phyloP scores from a whole-genome alignment of 2,329 filamentous ascomycete species.

The Exophiala oligosperma region DNA sequence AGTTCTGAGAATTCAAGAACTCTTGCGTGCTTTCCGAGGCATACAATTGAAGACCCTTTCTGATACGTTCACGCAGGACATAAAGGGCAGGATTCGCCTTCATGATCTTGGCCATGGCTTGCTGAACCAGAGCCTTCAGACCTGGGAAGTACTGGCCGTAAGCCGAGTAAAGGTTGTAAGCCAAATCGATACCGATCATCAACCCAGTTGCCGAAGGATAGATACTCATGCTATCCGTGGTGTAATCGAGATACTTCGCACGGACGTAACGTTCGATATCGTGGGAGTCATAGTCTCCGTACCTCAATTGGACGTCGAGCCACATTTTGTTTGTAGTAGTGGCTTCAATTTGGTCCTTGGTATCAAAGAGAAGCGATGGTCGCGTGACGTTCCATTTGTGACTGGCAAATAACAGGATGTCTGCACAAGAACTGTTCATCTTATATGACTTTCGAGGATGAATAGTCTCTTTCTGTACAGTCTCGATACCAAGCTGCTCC shows the following conservation, averaged over 20 bases:
- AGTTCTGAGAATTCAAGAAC: constrained; percentile 98
- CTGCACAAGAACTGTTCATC: constrained; percentile 99
- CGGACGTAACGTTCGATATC: constrained; percentile 97
- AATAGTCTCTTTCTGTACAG: constrained; percentile 98
- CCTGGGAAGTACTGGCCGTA: constrained; percentile 99
- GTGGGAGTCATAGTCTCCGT: constrained; percentile 98
- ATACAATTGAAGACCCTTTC: constrained; percentile 96
- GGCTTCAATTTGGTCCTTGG: constrained; percentile 89
- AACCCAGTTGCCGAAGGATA: constrained; percentile 95
- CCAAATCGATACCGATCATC: constrained; percentile 96
- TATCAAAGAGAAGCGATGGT: constrained; percentile 91
- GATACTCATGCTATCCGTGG: constrained; percentile 96
- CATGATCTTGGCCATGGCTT: constrained; percentile 99
- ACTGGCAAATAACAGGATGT: constrained; percentile 93
- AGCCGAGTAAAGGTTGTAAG: constrained; percentile 97
- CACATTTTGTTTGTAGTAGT: constrained; percentile 99
- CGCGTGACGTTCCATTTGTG: constrained; percentile 99
- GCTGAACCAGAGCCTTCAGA: constrained; percentile 90
- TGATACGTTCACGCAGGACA: constrained; percentile 93
- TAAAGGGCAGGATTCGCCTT: constrained; percentile 97
- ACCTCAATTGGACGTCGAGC: constrained; percentile 94
- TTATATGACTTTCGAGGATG: constrained; percentile 99
- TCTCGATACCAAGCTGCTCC: constrained; percentile 93
- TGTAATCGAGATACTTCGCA: constrained; percentile 98
- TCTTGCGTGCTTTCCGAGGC: constrained; percentile 99